phyloP scores from a whole-genome alignment of 2,329 filamentous ascomycete species.

The Gliomastix tumulicola region DNA sequence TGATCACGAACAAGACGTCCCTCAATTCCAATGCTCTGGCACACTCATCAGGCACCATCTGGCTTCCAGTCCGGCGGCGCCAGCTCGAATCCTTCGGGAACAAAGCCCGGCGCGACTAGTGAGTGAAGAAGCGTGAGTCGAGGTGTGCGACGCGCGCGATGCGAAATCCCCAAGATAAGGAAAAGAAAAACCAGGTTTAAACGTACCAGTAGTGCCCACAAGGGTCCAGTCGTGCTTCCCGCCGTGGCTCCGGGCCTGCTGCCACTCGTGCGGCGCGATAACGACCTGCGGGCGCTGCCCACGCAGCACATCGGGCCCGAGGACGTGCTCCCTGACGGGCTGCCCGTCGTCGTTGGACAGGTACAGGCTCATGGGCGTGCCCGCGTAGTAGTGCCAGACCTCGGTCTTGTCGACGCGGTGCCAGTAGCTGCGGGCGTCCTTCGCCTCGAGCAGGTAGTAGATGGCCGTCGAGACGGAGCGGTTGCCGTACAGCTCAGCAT shows the following conservation, averaged over 20 bases:
- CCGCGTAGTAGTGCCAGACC: conserved; percentile 47
- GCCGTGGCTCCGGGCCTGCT: conserved; percentile 35
- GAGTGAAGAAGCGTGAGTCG: background rate
- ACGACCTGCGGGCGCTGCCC: conserved; percentile 35
- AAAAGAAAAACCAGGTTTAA: background rate
- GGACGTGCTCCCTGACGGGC: conserved; percentile 18
- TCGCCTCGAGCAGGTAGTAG: conserved; percentile 43
- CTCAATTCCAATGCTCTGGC: background rate
- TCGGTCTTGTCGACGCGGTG: conserved; percentile 42
- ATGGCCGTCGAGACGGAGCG: conserved; percentile 34
- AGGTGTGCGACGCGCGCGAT: background rate
- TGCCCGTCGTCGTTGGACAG: conserved; percentile 7
- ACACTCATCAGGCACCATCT: background rate
- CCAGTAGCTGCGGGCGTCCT: conserved; percentile 35
- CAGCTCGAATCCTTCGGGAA: conserved; percentile 3
- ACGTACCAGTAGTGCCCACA: conserved; percentile 24
- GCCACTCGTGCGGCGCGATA: conserved; percentile 33
- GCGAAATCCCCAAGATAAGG: background rate
- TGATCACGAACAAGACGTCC: background rate
- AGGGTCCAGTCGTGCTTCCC: conserved; percentile 32
- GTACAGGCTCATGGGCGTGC: conserved; percentile 37
- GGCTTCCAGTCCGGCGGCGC: background rate
- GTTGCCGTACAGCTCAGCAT: conserved; percentile 19
- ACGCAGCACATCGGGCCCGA: conserved; percentile 34
- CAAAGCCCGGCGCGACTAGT: background rate